Evolutionary conservation across 2,329 filamentous ascomycete species (phyloP).

Genomic region (Simplicillium aogashimaense): DNA sequence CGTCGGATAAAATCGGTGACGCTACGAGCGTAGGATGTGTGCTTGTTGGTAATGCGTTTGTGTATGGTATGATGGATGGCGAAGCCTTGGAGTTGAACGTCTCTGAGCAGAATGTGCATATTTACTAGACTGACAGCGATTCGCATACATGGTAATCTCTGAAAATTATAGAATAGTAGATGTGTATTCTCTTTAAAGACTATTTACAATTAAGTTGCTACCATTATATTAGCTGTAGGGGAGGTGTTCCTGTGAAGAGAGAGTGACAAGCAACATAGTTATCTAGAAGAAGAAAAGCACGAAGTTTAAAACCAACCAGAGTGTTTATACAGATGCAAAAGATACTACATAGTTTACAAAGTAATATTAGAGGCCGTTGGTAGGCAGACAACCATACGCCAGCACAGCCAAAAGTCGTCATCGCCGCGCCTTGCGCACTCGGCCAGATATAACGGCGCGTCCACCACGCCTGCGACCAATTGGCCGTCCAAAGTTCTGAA

Average conservation of each 20-base stretch:
- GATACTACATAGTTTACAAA: too few relatives aligned
- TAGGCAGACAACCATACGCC: background rate
- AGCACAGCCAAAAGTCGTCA: background rate
- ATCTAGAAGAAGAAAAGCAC: background rate
- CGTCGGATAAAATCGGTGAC: too few relatives aligned
- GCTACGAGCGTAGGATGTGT: too few relatives aligned
- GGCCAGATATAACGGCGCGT: background rate
- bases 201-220: background rate
- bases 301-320: too few relatives aligned
- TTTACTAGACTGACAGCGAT: too few relatives aligned
- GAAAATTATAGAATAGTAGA: conserved; percentile 3
- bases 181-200: background rate
- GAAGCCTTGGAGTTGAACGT: too few relatives aligned
- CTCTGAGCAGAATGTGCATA: too few relatives aligned
- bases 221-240: background rate
- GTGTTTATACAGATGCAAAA: too few relatives aligned
- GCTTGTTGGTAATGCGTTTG: too few relatives aligned
- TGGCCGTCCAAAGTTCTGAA: conserved; percentile 7
- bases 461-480: conserved; percentile 45
- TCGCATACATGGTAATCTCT: background rate
- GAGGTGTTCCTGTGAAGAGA: background rate
- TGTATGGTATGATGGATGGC: too few relatives aligned
- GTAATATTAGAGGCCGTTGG: too few relatives aligned
- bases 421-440: background rate
- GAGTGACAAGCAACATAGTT: background rate